phyloP scores from a whole-genome alignment of 2,329 filamentous ascomycete genomes.

The Talaromyces piceae region DNA sequence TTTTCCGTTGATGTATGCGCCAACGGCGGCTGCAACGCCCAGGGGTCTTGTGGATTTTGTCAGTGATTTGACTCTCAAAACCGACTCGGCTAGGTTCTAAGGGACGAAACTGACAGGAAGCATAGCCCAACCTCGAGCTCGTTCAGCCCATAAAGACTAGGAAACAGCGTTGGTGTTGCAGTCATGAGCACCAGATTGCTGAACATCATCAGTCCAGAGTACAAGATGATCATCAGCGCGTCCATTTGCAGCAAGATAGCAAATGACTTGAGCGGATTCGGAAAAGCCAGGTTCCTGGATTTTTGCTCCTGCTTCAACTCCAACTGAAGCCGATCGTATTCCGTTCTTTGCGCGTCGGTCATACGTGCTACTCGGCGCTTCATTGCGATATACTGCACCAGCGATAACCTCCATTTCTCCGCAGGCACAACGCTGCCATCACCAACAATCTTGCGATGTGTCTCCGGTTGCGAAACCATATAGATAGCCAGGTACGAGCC shows the following conservation, averaged over 20 bases:
- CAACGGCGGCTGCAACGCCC: constrained; percentile 14
- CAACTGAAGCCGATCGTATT: constrained; percentile 1
- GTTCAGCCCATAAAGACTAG: constrained; percentile 37
- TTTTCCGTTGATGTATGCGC: constrained; percentile 39
- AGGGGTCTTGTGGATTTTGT: constrained; percentile 18
- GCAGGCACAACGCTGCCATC: constrained; percentile 24
- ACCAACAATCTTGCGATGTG: constrained; percentile 31
- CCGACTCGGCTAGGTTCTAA: not conserved
- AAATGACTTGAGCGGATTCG: constrained; percentile 29
- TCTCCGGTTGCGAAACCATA: constrained; percentile 49
- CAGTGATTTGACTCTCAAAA: constrained; percentile 1
- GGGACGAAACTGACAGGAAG: constrained; percentile 13
- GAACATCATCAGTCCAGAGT: constrained; percentile 34
- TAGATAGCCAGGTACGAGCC: constrained; percentile 48
- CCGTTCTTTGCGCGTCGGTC: not conserved
- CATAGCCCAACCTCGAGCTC: constrained; percentile 38
- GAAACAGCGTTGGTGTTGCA: constrained; percentile 37
- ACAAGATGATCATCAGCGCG: constrained; percentile 23
- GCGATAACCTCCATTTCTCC: constrained; percentile 12
- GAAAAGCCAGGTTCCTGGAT: constrained; percentile 15
- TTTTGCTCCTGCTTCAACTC: constrained; percentile 6
- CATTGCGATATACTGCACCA: constrained; percentile 18
- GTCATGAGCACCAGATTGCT: constrained; percentile 38
- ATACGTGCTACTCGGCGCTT: constrained; percentile 4
- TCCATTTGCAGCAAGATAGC: constrained; percentile 26